Base-by-base conservation (phyloP, 345 rosid species). In the Hevea brasiliensis region DNA sequence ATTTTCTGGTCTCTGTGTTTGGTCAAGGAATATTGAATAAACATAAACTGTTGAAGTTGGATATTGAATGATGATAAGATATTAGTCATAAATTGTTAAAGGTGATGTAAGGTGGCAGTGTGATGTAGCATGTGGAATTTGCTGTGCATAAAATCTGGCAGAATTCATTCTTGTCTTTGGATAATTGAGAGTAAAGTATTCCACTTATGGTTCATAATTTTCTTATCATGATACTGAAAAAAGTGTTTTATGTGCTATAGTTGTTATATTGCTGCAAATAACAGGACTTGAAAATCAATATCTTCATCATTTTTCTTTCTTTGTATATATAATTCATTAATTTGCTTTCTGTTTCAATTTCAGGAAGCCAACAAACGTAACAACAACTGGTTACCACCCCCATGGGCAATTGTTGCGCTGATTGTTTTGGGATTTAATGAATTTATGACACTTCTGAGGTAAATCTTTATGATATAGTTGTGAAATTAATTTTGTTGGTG, bases 301-400 rank as follows among this genome's bases (percentile, higher is more conserved):
- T 32, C 37, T 32, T 32, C 37, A 4, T 32, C 37, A 32, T 32
- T 32, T 32, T 4, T 32, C 37, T 32, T 32, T 32, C 4, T 4
- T 32, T 32, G 37, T 32, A 32, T 32, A 32, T 32, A 32, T 32
- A 1, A 1, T 32, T 32, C 37, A 4, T 32, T 32, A 1, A 32
- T 4, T 32, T 32, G 2, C 37, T 32, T 4, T 32, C 37, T 32
- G 4, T 32, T 24, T 65, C 61, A 50, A 66, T 80, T 79, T 72
- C 95, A 96, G 99, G 99, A 96, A 89, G 99, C 99, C 48, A 89
- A 88, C 82, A 86, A 81, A 75, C 95, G 96, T 67, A 90, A 78
- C 74, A 93, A 91, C 93, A 96, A 91, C 89, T 96, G 96, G 97
- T 68, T 96, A 63, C 99, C 99, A 68, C 99, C 99, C 76, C 98